phyloP scores from a whole-genome alignment of 495 filamentous ascomycete genomes.

The Aspergillus leporis region DNA sequence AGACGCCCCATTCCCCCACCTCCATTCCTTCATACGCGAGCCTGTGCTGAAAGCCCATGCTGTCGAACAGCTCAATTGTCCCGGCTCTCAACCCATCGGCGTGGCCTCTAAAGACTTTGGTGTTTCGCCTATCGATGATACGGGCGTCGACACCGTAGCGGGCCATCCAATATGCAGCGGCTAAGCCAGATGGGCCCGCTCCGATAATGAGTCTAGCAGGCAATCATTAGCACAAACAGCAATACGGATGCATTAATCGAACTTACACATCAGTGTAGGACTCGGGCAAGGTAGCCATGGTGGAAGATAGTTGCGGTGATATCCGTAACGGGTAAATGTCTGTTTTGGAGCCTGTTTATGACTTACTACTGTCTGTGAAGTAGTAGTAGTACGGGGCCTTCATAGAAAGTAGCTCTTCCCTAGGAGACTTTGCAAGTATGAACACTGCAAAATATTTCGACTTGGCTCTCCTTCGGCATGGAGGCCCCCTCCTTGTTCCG shows the following conservation, averaged over 20 bases:
- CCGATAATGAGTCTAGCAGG: slow-evolving; percentile 54
- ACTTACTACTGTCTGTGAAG: too few species aligned
- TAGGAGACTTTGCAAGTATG: too few species aligned
- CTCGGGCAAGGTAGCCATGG: background rate
- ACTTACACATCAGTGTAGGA: slow-evolving; percentile 12
- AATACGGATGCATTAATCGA: background rate
- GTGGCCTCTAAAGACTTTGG: slow-evolving; percentile 56
- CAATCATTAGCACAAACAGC: background rate
- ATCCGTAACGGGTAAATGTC: background rate
- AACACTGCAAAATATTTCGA: background rate
- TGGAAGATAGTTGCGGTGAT: background rate
- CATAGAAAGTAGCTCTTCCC: too few species aligned
- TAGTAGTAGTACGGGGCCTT: too few species aligned
- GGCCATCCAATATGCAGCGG: slow-evolving; percentile 64
- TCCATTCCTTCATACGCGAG: slow-evolving; percentile 61
- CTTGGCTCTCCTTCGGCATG: background rate
- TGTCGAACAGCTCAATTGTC: slow-evolving; percentile 67
- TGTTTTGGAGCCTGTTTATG: background rate
- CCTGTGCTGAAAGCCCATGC: slow-evolving; percentile 62
- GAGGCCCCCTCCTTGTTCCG: background rate
- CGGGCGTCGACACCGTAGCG: slow-evolving; percentile 58
- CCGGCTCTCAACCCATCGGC: slow-evolving; percentile 61
- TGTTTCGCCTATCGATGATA: slow-evolving; percentile 61
- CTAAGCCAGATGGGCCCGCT: slow-evolving; percentile 67
- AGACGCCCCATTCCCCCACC: slow-evolving; percentile 43